Evolutionary conservation across 176 grass and related monocot species (phyloP).

Genomic region (Microstegium vimineum): DNA sequence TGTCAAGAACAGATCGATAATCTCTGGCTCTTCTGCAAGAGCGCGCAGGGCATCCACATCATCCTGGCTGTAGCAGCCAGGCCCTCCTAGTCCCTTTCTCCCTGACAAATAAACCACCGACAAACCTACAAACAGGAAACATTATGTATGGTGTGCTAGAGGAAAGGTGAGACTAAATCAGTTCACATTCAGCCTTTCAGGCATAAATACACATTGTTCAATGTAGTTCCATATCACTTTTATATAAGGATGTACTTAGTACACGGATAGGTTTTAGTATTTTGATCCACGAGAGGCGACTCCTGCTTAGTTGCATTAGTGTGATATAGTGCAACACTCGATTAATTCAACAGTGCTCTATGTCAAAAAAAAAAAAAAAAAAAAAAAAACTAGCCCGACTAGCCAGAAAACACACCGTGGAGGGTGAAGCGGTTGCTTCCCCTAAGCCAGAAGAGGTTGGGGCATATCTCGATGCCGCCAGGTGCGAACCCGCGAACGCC

Average conservation of each 20-base stretch:
- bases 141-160: not conserved
- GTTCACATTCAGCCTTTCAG: not conserved
- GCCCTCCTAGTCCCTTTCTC: slow-evolving; percentile 31
- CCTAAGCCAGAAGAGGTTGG: slow-evolving; percentile 89
- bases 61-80: slow-evolving; percentile 67
- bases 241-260: not conserved
- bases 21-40: slow-evolving; percentile 65
- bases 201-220: not conserved
- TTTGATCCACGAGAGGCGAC: not conserved
- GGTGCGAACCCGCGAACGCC: slow-evolving; percentile 41
- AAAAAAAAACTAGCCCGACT: too few species aligned
- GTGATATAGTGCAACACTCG: not conserved
- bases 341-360: not conserved
- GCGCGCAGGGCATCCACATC: slow-evolving; percentile 84
- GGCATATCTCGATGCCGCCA: slow-evolving; percentile 68
- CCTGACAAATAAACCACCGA: slow-evolving; percentile 83
- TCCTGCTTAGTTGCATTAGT: not conserved
- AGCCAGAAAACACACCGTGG: slow-evolving; percentile 36
- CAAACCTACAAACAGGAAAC: slow-evolving; percentile 41
- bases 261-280: not conserved
- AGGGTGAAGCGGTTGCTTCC: slow-evolving; percentile 81
- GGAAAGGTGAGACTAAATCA: not conserved
- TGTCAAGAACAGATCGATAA: slow-evolving; percentile 88
- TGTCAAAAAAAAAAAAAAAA: not conserved
- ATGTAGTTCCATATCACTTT: not conserved